Base-by-base conservation (phyloP, 257 asterid genomes). In the Penstemon eatonii region DNA sequence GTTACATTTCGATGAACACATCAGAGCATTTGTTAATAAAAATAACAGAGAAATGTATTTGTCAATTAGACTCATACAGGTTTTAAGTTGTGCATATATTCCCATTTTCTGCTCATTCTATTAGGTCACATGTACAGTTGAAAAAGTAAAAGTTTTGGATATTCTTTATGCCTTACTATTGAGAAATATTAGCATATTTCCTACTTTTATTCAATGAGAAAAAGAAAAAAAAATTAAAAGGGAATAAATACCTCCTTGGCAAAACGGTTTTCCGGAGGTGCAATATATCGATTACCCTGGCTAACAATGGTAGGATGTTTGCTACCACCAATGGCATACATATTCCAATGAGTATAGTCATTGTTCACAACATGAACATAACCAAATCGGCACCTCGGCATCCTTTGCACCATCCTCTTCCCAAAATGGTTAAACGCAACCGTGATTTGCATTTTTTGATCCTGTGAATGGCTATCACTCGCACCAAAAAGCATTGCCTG, bases 291-390 rank as follows among this genome's bases (percentile, higher is more conserved):
- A 62, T 92, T 92, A 5, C 98, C 98, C 67, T 92, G 98, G 77
- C 98, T 92, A 40, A 92, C 81, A 18, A 92, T 86, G 13, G 84
- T 86, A 0, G 98, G 96, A 66, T 85, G 75, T 42, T 62, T 69
- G 69, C 98, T 92, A 8, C 98, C 98, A 4, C 98, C 98, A 15
- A 92, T 84, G 66, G 98, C 98, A 33, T 92, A 92, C 98, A 87
- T 92, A 5, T 82, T 74, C 98, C 98, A 92, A 42, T 92, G 96
- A 2, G 97, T 92, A 72, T 92, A 92, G 71, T 92, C 98, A 5
- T 92, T 92, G 83, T 92, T 92, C 5, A 90, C 96, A 0, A 92
- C 92, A 6, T 92, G 98, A 73, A 92, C 68, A 69, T 74, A 92
- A 0, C 98, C 98, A 67, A 60, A 86, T 46, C 97, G 63, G 53